phyloP scores from a whole-genome alignment of 2,329 filamentous ascomycete genomes.

The Neopestalotiopsis sp. region DNA sequence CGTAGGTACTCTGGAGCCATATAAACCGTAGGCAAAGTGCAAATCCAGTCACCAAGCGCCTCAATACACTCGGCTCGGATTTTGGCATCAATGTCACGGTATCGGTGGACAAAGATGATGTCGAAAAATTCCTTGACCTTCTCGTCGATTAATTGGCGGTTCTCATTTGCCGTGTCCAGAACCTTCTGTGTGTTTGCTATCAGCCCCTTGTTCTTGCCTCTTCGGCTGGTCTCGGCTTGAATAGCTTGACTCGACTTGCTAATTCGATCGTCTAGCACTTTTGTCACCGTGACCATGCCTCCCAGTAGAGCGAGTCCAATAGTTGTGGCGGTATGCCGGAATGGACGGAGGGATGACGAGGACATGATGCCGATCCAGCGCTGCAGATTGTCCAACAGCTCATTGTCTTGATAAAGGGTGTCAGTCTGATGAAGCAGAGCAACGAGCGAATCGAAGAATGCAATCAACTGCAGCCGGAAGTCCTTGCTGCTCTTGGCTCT shows the following conservation, averaged over 20 bases:
- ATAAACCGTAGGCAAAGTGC: slow-evolving; percentile 82
- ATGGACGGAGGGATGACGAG: slow-evolving; percentile 83
- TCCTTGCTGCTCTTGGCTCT: slow-evolving; percentile 76
- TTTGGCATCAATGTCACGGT: slow-evolving; percentile 89
- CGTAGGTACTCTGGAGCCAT: slow-evolving; percentile 89
- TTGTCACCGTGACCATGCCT: slow-evolving; percentile 76
- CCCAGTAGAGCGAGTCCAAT: slow-evolving; percentile 81
- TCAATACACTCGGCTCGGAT: slow-evolving; percentile 89
- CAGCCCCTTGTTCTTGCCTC: slow-evolving; percentile 79
- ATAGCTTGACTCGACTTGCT: slow-evolving; percentile 80
- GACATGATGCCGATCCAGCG: slow-evolving; percentile 93
- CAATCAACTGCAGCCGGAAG: slow-evolving; percentile 78
- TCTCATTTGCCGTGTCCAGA: slow-evolving; percentile 72
- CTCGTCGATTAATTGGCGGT: slow-evolving; percentile 72
- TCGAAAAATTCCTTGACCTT: slow-evolving; percentile 88
- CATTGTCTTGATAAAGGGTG: slow-evolving; percentile 76
- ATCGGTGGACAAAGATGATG: slow-evolving; percentile 92
- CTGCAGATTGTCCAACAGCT: slow-evolving; percentile 86
- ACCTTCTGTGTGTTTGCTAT: slow-evolving; percentile 75
- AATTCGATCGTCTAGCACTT: slow-evolving; percentile 72
- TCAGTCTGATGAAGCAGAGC: slow-evolving; percentile 82
- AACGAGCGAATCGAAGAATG: slow-evolving; percentile 81
- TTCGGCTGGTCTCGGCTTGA: slow-evolving; percentile 74
- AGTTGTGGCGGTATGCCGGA: slow-evolving; percentile 91
- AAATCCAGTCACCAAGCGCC: slow-evolving; percentile 88